Percentiles rank a stretch among this genome's conserved stretches.
Conservation (phyloP, 768 basidiomycete genomes). For the Fistulinella prunicolor region DNA sequence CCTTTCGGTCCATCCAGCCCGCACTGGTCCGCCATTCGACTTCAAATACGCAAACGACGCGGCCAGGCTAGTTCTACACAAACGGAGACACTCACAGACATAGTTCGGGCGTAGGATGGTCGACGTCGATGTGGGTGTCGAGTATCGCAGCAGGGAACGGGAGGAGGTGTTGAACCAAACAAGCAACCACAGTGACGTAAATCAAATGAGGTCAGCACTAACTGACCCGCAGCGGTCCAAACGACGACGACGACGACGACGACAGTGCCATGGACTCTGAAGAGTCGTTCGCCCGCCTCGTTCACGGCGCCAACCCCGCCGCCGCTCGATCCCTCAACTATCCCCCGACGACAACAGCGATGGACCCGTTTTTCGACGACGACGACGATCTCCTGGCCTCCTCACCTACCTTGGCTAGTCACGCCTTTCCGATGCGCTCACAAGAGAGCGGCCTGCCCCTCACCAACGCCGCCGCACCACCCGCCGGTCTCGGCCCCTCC, state of each 20-base stretch:
- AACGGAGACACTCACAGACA: constrained; percentile 19
- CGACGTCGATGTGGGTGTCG: not conserved
- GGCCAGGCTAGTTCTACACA: not conserved
- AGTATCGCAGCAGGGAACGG: not conserved
- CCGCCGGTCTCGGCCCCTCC: constrained; percentile 54
- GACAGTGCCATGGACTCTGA: constrained; percentile 19
- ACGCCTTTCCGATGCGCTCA: constrained; percentile 36
- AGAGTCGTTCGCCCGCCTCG: constrained; percentile 29
- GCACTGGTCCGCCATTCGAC: not conserved
- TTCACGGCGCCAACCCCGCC: constrained; percentile 27
- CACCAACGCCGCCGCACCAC: constrained; percentile 54
- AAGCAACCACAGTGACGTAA: constrained; percentile 10
- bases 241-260: constrained; percentile 8
- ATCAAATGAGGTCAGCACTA: constrained; percentile 1
- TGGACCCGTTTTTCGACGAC: constrained; percentile 86
- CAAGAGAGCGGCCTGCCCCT: constrained; percentile 56
- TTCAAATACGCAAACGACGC: not conserved
- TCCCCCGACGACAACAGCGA: constrained; percentile 44
- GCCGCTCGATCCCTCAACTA: constrained; percentile 38
- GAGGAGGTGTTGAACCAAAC: constrained; percentile 4
- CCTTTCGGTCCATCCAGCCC: constrained; percentile 11
- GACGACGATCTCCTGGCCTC: constrained; percentile 52
- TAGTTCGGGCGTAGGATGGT: constrained; percentile 6
- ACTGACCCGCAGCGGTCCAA: not conserved
- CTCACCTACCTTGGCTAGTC: not conserved